phyloP scores from a whole-genome alignment of 78 protist genomes.

The Bigelowiella natans region DNA sequence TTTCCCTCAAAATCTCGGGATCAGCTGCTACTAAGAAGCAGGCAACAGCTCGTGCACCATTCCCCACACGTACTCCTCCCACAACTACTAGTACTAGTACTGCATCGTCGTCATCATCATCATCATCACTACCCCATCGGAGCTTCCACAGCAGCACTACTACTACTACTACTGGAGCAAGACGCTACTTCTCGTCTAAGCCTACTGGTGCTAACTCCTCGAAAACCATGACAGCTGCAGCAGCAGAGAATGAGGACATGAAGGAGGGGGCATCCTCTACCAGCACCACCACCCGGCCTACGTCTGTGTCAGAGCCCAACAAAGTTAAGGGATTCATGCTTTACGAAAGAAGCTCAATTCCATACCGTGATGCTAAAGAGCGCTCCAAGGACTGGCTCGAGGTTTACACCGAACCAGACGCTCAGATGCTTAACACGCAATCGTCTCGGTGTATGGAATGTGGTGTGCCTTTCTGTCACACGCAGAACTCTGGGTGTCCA shows the following conservation, averaged over 20 bases:
- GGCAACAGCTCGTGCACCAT: background rate
- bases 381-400: conserved; percentile 52
- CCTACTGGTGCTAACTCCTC: background rate
- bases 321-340: conserved; percentile 48
- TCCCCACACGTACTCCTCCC: background rate
- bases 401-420: conserved; percentile 17
- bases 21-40: no score
- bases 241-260: background rate
- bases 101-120: no score
- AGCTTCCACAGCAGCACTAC: background rate
- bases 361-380: conserved; percentile 47
- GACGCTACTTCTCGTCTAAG: background rate
- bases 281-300: background rate
- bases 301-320: background rate
- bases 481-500: conserved; percentile 59
- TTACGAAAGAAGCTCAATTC: conserved; percentile 42
- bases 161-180: background rate
- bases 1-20: background rate
- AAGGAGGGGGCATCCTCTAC: no score
- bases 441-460: conserved; percentile 81
- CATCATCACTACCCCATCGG: no score
- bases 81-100: no score
- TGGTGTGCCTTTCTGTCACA: conserved; percentile 73
- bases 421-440: conserved; percentile 27
- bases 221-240: background rate